phyloP scores from a whole-genome alignment of 495 filamentous ascomycete species.

The Penicilliopsis zonata region DNA sequence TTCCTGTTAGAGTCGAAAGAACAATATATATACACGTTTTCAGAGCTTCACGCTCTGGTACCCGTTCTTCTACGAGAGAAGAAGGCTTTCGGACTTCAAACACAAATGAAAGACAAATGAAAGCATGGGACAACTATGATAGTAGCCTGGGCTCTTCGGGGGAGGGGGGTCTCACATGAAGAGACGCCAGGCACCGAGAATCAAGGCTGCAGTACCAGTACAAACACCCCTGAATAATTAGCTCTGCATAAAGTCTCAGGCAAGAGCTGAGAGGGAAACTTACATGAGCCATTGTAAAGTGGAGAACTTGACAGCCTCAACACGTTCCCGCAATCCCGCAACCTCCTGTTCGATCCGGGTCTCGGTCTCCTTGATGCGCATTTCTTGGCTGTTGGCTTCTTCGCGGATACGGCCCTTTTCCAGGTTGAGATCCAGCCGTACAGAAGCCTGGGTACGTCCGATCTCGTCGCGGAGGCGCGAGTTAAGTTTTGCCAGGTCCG shows the following conservation, averaged over 20 bases:
- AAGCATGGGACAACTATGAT: too few species aligned
- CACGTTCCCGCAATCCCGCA: slow-evolving; percentile 74
- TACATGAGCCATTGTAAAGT: slow-evolving; percentile 96
- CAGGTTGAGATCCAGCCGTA: slow-evolving; percentile 84
- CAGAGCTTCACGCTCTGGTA: too few species aligned
- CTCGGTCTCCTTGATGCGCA: slow-evolving; percentile 98
- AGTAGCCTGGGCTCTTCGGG: too few species aligned
- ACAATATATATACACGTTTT: too few species aligned
- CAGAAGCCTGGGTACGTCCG: slow-evolving; percentile 79
- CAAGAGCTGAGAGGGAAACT: slow-evolving; percentile 7
- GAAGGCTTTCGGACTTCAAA: not conserved
- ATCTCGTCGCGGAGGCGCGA: slow-evolving; percentile 86
- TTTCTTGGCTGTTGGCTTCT: slow-evolving; percentile 91
- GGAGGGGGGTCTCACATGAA: slow-evolving; percentile 47
- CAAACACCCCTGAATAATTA: slow-evolving; percentile 64
- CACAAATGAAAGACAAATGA: too few species aligned
- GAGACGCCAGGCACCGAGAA: slow-evolving; percentile 93
- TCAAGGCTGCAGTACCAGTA: slow-evolving; percentile 81
- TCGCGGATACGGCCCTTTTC: slow-evolving; percentile 96
- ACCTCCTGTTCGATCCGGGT: slow-evolving; percentile 98
- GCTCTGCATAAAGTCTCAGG: slow-evolving; percentile 12
- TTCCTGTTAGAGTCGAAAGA: too few species aligned
- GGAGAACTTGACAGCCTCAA: slow-evolving; percentile 95
- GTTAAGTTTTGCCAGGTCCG: slow-evolving; percentile 88
- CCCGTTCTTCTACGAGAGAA: too few species aligned